Percentiles rank a stretch among this genome's conserved stretches.
These are phyloP conservation scores for Lenzites betulinus DNA, from an alignment of 768 basidiomycete genomes.

Conservation along the genomic window DNA sequence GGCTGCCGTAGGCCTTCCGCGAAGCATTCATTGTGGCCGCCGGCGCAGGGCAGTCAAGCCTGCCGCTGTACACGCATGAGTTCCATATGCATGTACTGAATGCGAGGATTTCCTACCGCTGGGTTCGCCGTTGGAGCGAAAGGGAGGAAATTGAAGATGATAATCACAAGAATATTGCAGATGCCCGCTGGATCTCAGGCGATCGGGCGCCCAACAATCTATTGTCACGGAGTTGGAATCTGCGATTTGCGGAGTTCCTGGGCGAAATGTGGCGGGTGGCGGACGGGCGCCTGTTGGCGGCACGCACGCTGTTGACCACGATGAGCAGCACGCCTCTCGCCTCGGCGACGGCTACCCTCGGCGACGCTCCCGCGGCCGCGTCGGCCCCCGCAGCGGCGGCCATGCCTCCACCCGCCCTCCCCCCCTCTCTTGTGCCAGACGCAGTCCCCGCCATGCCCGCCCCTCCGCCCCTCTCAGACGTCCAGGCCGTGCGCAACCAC, in stretches of 20 bases:
- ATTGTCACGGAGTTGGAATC: background rate
- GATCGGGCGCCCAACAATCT: background rate
- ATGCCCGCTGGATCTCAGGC: background rate
- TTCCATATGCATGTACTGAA: too few relatives aligned
- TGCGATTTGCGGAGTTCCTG: slow-evolving; percentile 3
- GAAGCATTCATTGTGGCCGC: too few relatives aligned
- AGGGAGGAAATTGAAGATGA: too few relatives aligned
- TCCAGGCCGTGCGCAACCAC: slow-evolving; percentile 29
- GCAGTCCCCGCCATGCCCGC: background rate
- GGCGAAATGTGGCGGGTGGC: background rate
- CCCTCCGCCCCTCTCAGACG: slow-evolving; percentile 9
- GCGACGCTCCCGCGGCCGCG: background rate
- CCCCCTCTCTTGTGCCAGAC: background rate
- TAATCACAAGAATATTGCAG: background rate
- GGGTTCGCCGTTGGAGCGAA: too few relatives aligned
- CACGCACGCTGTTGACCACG: slow-evolving; percentile 13
- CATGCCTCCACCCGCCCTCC: slow-evolving; percentile 18
- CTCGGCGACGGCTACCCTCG: background rate
- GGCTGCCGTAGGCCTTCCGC: too few relatives aligned
- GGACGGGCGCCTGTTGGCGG: background rate
- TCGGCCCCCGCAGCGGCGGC: background rate
- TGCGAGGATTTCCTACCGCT: too few relatives aligned
- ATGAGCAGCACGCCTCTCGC: slow-evolving; percentile 12
- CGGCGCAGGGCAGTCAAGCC: too few relatives aligned
- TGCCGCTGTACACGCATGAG: too few relatives aligned